Base-by-base conservation (phyloP, 75 land plant genomes). In the Ceratopteris richardii region DNA sequence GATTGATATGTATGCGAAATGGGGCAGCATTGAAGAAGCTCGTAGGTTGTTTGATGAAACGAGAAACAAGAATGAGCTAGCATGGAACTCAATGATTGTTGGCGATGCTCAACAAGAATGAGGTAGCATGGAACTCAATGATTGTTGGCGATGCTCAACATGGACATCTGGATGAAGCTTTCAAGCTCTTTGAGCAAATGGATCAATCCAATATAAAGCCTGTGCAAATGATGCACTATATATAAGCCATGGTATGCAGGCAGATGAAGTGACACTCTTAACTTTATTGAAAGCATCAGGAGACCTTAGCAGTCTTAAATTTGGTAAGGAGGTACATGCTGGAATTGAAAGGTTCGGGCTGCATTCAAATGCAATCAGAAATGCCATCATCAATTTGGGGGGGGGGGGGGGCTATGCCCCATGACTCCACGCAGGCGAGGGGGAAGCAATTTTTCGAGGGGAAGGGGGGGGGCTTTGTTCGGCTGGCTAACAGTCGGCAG, bases 201-300 rank as follows among this genome's bases (percentile, higher is more conserved):
- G 18, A 21, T 5, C 22, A 46, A 18, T 2, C 22, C 22, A 21
- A 17, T 2, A 46, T 17, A 18, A 46, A 46, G 14, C 50, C 50
- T n/a, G 50, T 46, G 12, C 5, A 46, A 14, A 21, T 46, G 13
- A 46, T 17, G 4, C 17, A 18, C 22, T 46, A n/a, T n/a, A n/a
- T n/a, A n/a, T 46, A 46, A 46, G 48, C 31, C 24, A 52, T 24
- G 23, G 23, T 26, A 48, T 61, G 20, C 22, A 61, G 42, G 62
- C 66, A 17, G 60, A 64, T 51, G 39, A 30, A 41, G 70, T 74
- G 40, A 69, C 74, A 19, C 69, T 70, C 39, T 57, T 73, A 0
- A 72, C 55, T 36, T 40, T 77, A 9, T 61, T 81, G 26, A 52
- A 71, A n/a, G 65, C 68, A 12, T 66, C 77, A 31, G 51, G 61